A percentile compares a stretch with the other conserved stretches of the same genome.
phyloP scores from a whole-genome alignment of 768 basidiomycete genomes.

The Pleurotus tuber-regium region DNA sequence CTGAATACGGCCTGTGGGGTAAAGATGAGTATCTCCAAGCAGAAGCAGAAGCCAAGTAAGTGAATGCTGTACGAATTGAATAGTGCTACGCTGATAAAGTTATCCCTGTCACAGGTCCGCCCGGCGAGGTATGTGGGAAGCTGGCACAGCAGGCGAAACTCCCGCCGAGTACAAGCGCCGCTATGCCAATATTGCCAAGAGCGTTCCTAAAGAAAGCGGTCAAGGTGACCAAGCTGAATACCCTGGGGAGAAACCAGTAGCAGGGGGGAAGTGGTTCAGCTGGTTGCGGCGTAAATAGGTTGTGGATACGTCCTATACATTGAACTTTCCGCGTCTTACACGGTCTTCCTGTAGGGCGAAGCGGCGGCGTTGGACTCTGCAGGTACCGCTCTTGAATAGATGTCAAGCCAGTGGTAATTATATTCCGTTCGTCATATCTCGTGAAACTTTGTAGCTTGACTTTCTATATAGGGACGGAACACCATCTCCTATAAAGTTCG shows the following conservation, averaged over 20 bases:
- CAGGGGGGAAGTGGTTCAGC: not conserved
- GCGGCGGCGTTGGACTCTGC: too few relatives aligned
- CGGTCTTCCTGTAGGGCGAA: too few relatives aligned
- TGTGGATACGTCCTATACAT: too few relatives aligned
- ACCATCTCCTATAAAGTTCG: too few relatives aligned
- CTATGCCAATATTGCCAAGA: conserved; percentile 38
- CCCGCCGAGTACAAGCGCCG: conserved; percentile 83
- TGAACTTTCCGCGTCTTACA: too few relatives aligned
- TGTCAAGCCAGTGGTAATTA: too few relatives aligned
- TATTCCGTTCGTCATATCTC: too few relatives aligned
- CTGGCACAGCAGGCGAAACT: conserved; percentile 53
- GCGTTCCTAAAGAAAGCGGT: too few relatives aligned
- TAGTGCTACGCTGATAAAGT: not conserved
- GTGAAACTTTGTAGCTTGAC: too few relatives aligned
- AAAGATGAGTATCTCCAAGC: conserved; percentile 60
- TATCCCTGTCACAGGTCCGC: conserved; percentile 40
- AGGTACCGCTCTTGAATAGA: too few relatives aligned
- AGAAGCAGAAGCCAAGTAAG: conserved; percentile 70
- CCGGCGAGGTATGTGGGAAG: conserved; percentile 74
- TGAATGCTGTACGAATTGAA: not conserved
- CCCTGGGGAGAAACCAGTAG: not conserved
- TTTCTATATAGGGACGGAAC: too few relatives aligned
- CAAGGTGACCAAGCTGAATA: not conserved
- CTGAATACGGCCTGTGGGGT: conserved; percentile 72
- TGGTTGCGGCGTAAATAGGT: not conserved